These are phyloP conservation scores for Yarrowia deformans DNA, from an alignment of 805 yeast genomes.

Conservation along the genomic window DNA sequence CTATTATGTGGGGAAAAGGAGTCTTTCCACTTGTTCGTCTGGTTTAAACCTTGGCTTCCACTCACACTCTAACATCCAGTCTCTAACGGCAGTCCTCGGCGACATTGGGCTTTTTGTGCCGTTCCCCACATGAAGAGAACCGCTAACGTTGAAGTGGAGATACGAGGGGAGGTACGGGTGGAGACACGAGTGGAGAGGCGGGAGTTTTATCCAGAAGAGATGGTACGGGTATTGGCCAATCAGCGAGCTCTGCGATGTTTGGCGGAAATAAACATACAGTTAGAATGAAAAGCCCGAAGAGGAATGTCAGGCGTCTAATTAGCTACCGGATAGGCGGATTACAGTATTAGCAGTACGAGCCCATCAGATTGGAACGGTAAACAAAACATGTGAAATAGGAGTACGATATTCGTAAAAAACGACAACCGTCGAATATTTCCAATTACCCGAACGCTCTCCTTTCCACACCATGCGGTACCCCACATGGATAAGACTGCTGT, in stretches of 20 bases:
- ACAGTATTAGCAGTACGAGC: too few relatives aligned
- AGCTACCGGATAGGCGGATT: too few relatives aligned
- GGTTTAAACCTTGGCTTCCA: background rate
- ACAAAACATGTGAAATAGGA: background rate
- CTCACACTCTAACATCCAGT: background rate
- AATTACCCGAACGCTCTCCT: too few relatives aligned
- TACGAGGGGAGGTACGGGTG: too few relatives aligned
- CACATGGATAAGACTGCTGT: slow-evolving; percentile 6
- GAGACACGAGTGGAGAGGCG: slow-evolving; percentile 9
- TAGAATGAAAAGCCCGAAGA: background rate
- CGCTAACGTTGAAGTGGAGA: background rate
- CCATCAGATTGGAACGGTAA: background rate
- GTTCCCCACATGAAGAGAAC: slow-evolving; percentile 1
- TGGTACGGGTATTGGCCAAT: background rate
- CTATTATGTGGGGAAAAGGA: background rate
- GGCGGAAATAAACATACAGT: background rate
- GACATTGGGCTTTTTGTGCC: background rate
- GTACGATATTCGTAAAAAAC: background rate
- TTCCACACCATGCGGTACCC: background rate
- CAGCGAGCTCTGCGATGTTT: too few relatives aligned
- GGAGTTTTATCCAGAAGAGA: background rate
- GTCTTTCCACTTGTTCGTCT: background rate
- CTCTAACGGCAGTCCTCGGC: slow-evolving; percentile 16
- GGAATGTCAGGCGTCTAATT: background rate
- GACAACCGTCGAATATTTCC: too few relatives aligned